These are phyloP conservation scores for Arthromyces matolae DNA, from an alignment of 768 basidiomycete species.

Conservation along the genomic window DNA sequence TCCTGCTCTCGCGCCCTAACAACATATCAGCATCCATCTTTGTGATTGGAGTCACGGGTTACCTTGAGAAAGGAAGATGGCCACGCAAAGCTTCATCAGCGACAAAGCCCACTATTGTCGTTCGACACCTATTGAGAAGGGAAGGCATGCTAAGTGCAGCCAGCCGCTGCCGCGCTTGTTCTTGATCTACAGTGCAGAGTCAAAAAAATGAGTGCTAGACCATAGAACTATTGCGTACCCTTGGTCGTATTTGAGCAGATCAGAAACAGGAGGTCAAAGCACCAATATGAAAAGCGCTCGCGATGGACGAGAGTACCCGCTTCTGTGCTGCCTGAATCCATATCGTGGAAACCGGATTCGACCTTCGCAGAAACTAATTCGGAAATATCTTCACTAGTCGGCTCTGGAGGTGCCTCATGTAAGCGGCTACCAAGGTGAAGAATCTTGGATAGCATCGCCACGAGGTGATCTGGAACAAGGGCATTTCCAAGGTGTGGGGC, in stretches of 20 bases:
- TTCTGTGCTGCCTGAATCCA: slow-evolving; percentile 58
- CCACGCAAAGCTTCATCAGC: slow-evolving; percentile 87
- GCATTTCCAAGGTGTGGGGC: slow-evolving; percentile 69
- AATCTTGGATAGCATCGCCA: slow-evolving; percentile 63
- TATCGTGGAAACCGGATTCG: slow-evolving; percentile 35
- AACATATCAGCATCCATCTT: neutral
- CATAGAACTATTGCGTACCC: too few relatives aligned
- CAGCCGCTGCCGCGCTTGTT: slow-evolving; percentile 57
- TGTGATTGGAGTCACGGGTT: neutral
- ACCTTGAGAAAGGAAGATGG: slow-evolving; percentile 85
- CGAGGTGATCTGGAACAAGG: slow-evolving; percentile 68
- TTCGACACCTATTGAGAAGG: slow-evolving; percentile 72
- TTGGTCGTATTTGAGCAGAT: slow-evolving; percentile 66
- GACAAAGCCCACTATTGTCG: slow-evolving; percentile 66
- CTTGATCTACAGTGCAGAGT: slow-evolving; percentile 44
- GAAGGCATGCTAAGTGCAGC: slow-evolving; percentile 71
- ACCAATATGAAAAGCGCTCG: slow-evolving; percentile 92
- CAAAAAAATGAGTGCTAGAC: slow-evolving; percentile 7
- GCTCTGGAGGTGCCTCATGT: slow-evolving; percentile 35
- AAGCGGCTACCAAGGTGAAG: slow-evolving; percentile 71
- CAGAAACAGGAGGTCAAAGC: slow-evolving; percentile 81
- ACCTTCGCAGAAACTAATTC: slow-evolving; percentile 20
- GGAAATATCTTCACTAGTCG: neutral
- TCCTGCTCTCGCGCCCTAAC: slow-evolving; percentile 84
- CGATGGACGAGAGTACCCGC: slow-evolving; percentile 55